Base-by-base conservation (phyloP, 2,329 filamentous ascomycete species). In the Thelonectria olida region DNA sequence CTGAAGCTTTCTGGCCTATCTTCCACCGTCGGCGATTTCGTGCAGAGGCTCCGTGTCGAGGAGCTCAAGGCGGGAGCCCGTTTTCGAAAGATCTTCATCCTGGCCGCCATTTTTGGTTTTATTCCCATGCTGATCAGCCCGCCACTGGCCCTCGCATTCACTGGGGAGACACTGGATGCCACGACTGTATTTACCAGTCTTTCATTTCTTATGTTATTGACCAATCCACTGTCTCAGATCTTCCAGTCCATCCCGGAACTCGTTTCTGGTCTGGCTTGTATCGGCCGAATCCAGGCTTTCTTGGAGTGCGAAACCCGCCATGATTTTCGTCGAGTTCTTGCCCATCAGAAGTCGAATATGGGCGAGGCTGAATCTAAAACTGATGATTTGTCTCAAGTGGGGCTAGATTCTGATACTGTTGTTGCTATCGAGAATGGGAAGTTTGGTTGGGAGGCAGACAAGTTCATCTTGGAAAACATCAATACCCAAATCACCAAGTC, bases 251-350 rank as follows among this genome's bases (percentile, higher is more conserved):
- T 77, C 3, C 74, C 76, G 0, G 13, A 20, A 2, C 45, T 78
- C 0, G 51, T 77, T 5, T 64, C 73, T 1, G 71, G 66, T 0
- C 38, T 78, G 5, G 65, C 71, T 2, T 77, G 76, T 50, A 54
- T 79, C 3, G 60, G 60, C 17, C 69, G 76, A 5, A 73, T 80
- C 8, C 76, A 78, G 44, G 57, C 61, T 0, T 78, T 75, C 23
- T 58, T 81, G 5, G 76, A 76, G 31, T 36, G 28, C 19, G 65
- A 67, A 12, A 49, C 53, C 12, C 61, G 62, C 3, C 41, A 51
- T 8, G 68, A 70, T 28, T 65, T 61, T 39, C 58, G 67, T 5
- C 34, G 20, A 54, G 20, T 54, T 28, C 28, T 49, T 25, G 28
- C 48, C 7, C 27, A 53, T 45, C 7, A 22, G 15, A 44, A n/a